Conservation (phyloP, 2,329 filamentous ascomycete genomes). For the Botrytis byssoidea region DNA sequence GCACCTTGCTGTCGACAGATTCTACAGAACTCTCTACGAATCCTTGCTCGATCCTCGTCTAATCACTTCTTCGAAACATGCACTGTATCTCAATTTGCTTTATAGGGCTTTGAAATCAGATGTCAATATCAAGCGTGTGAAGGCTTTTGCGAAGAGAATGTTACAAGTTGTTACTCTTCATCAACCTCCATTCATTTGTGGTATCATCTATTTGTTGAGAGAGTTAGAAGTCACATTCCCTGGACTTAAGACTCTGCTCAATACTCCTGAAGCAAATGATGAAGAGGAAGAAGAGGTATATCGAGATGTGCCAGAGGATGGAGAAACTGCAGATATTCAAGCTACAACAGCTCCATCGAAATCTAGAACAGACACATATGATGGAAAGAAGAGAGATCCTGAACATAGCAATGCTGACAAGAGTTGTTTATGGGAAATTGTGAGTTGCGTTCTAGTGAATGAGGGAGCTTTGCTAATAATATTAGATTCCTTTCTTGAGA, state of each 20-base stretch:
- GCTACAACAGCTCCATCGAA: conserved; percentile 20
- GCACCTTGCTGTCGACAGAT: conserved; percentile 80
- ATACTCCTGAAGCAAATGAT: conserved; percentile 75
- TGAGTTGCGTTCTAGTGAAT: conserved; percentile 44
- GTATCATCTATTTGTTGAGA: conserved; percentile 83
- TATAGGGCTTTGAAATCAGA: conserved; percentile 87
- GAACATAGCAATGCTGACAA: conserved; percentile 90
- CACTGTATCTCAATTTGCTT: conserved; percentile 89
- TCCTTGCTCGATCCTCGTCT: conserved; percentile 88
- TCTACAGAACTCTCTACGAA: conserved; percentile 94
- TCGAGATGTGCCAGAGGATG: conserved; percentile 61
- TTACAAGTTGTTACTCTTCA: conserved; percentile 85
- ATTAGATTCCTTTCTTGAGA: conserved; percentile 61
- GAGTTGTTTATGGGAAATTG: conserved; percentile 89
- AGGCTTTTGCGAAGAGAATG: conserved; percentile 93
- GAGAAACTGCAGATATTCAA: conserved; percentile 38
- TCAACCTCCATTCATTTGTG: conserved; percentile 88
- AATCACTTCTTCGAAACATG: conserved; percentile 87
- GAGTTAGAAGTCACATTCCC: conserved; percentile 80
- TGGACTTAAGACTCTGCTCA: conserved; percentile 73
- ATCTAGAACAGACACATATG: conserved; percentile 54
- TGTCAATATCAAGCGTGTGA: conserved; percentile 84
- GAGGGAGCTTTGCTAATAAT: background rate
- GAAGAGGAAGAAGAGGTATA: conserved; percentile 58
- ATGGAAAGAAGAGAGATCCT: conserved; percentile 87